Evolutionary conservation across 257 asterid genomes (phyloP).

Genomic region (Ligustrum vulgare): DNA sequence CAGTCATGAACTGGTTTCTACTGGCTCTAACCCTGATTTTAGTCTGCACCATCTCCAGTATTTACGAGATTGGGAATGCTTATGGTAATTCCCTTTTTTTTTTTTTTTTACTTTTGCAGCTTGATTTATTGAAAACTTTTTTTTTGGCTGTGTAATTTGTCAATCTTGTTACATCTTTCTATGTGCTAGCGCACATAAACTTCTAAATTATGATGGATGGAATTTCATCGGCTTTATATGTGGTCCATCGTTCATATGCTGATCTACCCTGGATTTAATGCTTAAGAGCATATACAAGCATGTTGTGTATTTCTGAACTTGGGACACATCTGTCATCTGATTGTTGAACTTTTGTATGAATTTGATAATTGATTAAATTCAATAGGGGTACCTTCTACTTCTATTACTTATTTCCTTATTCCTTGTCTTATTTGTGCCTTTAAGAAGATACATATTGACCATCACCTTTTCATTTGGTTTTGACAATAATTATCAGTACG

Average conservation of each 20-base stretch:
- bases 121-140: constrained; percentile 5
- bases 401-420: neutral
- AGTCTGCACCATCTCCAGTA: constrained; percentile 82
- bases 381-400: neutral
- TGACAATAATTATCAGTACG: neutral
- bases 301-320: constrained; percentile 2
- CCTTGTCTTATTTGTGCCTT: neutral
- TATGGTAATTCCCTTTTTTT: constrained; percentile 61
- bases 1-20: constrained; percentile 96
- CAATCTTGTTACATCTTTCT: neutral
- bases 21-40: constrained; percentile 72
- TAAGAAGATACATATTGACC: neutral
- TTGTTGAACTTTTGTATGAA: neutral
- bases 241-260: neutral
- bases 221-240: neutral
- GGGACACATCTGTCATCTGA: neutral
- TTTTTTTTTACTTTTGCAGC: constrained; percentile 14
- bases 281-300: neutral
- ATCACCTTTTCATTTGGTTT: neutral
- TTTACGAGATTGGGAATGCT: constrained; percentile 97
- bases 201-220: neutral
- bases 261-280: neutral
- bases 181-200: constrained; percentile 4
- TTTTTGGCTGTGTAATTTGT: constrained; percentile 1
- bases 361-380: neutral